A percentile compares a stretch with the other conserved stretches of the same genome.
Evolutionary conservation across 176 grass and related monocot species (phyloP).

Genomic region (Musa itinerans): DNA sequence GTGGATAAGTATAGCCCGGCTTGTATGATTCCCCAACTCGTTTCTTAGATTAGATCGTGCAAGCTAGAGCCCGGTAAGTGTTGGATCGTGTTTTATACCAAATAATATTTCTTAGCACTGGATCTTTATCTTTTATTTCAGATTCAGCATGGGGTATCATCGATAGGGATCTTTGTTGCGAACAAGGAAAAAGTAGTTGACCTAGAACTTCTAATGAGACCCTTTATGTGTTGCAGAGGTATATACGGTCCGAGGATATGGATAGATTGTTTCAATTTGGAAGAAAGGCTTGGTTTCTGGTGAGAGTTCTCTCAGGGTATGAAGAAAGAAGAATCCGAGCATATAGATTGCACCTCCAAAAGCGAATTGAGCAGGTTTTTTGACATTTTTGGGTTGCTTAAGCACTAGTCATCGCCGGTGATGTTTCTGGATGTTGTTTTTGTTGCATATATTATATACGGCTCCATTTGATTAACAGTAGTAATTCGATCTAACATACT

Average conservation of each 20-base stretch:
- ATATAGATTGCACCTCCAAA: constrained; percentile 69
- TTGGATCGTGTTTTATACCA: not conserved
- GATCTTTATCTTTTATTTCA: not conserved
- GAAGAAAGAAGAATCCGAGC: constrained; percentile 86
- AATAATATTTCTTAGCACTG: not conserved
- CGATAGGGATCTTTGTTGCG: not conserved
- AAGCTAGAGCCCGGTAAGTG: not conserved
- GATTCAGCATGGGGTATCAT: not conserved
- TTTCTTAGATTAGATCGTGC: too few species aligned
- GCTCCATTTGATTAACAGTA: not conserved
- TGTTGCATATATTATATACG: not conserved
- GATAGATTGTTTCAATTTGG: constrained; percentile 69
- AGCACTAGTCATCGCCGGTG: too few species aligned
- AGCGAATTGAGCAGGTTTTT: constrained; percentile 45
- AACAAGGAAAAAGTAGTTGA: not conserved
- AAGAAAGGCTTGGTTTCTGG: constrained; percentile 75
- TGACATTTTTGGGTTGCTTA: not conserved
- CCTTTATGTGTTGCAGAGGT: not conserved
- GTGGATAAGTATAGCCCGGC: too few species aligned
- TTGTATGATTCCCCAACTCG: too few species aligned
- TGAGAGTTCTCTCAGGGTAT: constrained; percentile 66
- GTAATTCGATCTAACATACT: not conserved
- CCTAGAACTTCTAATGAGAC: not conserved
- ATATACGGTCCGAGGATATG: constrained; percentile 21
- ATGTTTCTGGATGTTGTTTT: not conserved